Evolutionary conservation across 192 early-diverging fungal species (phyloP).

Genomic region (Coemansia sp.): DNA sequence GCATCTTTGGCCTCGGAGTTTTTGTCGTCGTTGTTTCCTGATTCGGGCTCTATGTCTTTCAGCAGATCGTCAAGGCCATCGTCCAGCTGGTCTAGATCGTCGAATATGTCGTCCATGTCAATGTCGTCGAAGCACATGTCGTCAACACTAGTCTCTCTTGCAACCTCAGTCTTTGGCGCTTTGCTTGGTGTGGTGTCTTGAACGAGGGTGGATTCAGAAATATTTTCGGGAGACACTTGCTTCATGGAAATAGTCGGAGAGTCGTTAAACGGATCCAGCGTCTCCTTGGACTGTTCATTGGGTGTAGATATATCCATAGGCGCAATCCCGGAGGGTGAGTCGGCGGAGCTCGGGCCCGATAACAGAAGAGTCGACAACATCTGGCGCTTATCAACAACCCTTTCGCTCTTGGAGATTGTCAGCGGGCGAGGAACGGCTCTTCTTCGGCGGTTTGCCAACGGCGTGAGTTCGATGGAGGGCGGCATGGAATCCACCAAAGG

Average conservation of each 20-base stretch:
- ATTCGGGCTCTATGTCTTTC: background rate
- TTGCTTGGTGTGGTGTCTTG: background rate
- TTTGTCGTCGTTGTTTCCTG: background rate
- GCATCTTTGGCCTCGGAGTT: background rate
- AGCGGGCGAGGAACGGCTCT: constrained; percentile 28
- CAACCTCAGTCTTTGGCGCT: background rate
- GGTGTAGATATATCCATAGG: constrained; percentile 12
- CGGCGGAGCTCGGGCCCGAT: constrained; percentile 5
- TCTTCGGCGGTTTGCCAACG: constrained; percentile 24
- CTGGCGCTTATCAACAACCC: constrained; percentile 34
- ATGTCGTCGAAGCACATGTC: constrained; percentile 33
- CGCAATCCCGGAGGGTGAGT: constrained; percentile 2
- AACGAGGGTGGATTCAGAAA: background rate
- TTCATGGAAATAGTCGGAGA: background rate
- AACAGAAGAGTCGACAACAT: constrained; percentile 34
- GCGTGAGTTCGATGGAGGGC: constrained; percentile 22
- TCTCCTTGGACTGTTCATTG: background rate
- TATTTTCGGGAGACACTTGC: background rate
- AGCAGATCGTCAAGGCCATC: constrained; percentile 24
- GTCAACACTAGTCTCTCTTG: constrained; percentile 8
- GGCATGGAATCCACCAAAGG: constrained; percentile 1
- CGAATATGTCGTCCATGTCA: constrained; percentile 35
- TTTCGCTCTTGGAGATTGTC: constrained; percentile 31
- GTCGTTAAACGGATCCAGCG: background rate
- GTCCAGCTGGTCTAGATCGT: constrained; percentile 20